Evolutionary conservation across 2,329 filamentous ascomycete species (phyloP).

Genomic region (Xylariaceae sp.): DNA sequence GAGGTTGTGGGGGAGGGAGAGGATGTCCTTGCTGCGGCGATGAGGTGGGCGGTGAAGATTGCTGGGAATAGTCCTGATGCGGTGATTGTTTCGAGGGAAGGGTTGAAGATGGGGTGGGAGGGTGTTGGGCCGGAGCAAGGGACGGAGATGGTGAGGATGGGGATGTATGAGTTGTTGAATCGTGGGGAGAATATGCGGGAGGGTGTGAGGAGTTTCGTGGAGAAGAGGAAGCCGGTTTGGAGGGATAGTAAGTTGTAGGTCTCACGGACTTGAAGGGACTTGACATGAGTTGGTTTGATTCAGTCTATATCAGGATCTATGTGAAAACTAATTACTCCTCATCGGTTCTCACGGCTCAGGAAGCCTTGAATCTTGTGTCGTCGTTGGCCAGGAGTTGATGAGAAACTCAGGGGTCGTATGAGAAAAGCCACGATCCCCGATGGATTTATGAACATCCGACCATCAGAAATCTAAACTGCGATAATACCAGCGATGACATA

Average conservation of each 20-base stretch:
- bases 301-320: too few relatives aligned
- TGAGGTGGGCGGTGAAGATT: conserved; percentile 57
- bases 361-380: too few relatives aligned
- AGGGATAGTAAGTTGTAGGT: conserved; percentile 53
- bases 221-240: conserved; percentile 68
- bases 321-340: too few relatives aligned
- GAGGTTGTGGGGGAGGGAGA: conserved; percentile 45
- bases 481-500: too few relatives aligned
- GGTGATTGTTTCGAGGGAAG: conserved; percentile 67
- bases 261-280: conserved; percentile 1
- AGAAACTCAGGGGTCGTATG: too few relatives aligned
- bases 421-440: too few relatives aligned
- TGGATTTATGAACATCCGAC: too few relatives aligned
- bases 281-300: not conserved
- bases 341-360: too few relatives aligned
- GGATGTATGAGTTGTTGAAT: conserved; percentile 55
- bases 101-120: conserved; percentile 69
- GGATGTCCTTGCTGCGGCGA: conserved; percentile 50
- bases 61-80: conserved; percentile 67
- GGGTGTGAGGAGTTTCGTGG: conserved; percentile 69
- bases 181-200: conserved; percentile 69
- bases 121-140: conserved; percentile 58
- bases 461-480: too few relatives aligned
- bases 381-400: too few relatives aligned
- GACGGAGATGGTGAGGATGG: conserved; percentile 52